Percentiles rank a stretch among this genome's conserved stretches.
phyloP scores from a whole-genome alignment of 441 rosid genomes.

The Populus hybrid region DNA sequence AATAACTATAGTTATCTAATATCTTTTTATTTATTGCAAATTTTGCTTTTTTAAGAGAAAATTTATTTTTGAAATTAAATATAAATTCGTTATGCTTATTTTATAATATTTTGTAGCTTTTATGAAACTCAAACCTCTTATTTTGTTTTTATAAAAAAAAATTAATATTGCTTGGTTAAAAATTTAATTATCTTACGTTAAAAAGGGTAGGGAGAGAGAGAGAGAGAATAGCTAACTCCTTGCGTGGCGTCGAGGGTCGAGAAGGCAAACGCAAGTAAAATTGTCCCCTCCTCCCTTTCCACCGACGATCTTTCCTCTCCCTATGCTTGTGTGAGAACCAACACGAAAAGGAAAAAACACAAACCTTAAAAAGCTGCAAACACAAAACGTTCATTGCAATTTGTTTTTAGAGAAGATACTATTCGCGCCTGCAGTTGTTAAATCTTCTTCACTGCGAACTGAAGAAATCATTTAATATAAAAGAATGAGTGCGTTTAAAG shows the following conservation, averaged over 20 bases:
- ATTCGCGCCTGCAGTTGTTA: not conserved
- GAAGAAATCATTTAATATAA: not conserved
- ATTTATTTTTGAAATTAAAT: no score
- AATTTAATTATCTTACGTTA: not conserved
- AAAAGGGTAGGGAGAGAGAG: not conserved
- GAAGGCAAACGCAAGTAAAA: not conserved
- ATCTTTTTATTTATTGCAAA: no score
- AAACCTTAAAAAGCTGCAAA: not conserved
- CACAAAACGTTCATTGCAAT: not conserved
- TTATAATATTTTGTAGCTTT: no score
- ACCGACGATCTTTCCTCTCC: constrained; percentile 12
- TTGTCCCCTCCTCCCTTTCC: not conserved
- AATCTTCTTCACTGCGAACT: not conserved
- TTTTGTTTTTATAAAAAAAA: no score
- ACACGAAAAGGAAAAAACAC: not conserved
- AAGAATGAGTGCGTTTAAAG: constrained; percentile 57
- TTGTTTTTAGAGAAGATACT: not conserved
- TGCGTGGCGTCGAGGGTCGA: not conserved
- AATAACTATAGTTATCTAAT: no score
- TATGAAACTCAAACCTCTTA: no score
- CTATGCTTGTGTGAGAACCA: not conserved
- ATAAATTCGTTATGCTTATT: no score
- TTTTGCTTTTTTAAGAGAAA: no score
- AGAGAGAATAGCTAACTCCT: not conserved
- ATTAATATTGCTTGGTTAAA: no score